A percentile compares a stretch with the other conserved stretches of the same genome.
Conservation (phyloP, 257 asterid species). For the Nicotiana noctiflora region DNA sequence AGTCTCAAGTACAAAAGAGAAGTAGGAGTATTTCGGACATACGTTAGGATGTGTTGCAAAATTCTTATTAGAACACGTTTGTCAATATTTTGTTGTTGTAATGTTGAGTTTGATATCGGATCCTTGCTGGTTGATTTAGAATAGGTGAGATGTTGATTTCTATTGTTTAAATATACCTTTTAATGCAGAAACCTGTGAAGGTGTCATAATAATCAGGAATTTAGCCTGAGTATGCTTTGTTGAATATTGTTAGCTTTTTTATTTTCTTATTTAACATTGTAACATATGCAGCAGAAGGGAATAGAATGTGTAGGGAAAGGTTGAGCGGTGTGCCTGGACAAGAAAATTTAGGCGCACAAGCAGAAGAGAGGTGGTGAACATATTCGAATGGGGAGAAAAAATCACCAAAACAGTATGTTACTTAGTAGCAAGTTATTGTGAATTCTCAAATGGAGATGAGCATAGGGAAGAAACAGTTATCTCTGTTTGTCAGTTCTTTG, state of each 20-base stretch:
- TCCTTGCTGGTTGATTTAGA: neutral
- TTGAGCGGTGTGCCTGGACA: neutral
- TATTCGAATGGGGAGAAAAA: neutral
- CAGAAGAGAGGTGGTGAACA: neutral
- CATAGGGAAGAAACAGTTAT: neutral
- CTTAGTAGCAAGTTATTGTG: too few species aligned
- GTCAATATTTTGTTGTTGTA: neutral
- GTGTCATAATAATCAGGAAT: neutral
- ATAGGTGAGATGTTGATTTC: neutral
- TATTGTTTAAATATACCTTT: neutral
- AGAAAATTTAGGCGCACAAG: neutral
- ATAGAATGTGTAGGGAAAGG: too few species aligned
- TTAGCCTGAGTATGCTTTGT: neutral
- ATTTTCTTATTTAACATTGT: too few species aligned
- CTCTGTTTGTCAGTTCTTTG: neutral
- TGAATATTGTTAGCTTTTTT: neutral
- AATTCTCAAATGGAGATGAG: too few species aligned
- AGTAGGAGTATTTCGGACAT: neutral
- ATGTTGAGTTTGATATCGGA: neutral
- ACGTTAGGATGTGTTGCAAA: neutral
- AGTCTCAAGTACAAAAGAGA: too few species aligned
- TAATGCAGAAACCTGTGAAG: neutral
- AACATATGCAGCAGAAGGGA: too few species aligned
- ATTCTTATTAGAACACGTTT: neutral
- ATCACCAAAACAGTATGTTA: too few species aligned